Percentiles rank a stretch among this genome's conserved stretches.
phyloP scores from a whole-genome alignment of 2,329 filamentous ascomycete species.

The Scleromitrula shiraiana region DNA sequence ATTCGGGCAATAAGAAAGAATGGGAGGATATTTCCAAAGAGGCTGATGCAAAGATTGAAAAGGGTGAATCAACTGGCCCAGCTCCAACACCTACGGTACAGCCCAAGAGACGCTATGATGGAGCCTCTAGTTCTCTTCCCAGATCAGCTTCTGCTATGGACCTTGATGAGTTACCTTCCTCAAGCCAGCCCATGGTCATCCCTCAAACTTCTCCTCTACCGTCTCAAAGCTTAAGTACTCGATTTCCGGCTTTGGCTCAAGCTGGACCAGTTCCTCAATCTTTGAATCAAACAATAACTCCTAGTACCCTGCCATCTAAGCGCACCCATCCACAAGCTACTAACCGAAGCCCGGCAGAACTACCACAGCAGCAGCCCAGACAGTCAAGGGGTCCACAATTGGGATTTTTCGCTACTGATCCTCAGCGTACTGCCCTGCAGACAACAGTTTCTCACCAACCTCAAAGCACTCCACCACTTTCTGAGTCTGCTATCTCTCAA shows the following conservation, averaged over 20 bases:
- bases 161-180: constrained; percentile 34
- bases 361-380: constrained; percentile 15
- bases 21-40: constrained; percentile 53
- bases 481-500: constrained; percentile 13
- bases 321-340: constrained; percentile 22
- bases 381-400: constrained; percentile 22
- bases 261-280: constrained; percentile 26
- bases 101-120: constrained; percentile 45
- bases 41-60: constrained; percentile 46
- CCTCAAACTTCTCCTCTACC: constrained; percentile 25
- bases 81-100: constrained; percentile 49
- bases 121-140: constrained; percentile 32
- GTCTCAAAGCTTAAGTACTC: constrained; percentile 16
- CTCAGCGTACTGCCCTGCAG: constrained; percentile 21
- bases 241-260: constrained; percentile 29
- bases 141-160: constrained; percentile 41
- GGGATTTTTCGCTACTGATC: constrained; percentile 23
- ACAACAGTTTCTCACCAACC: constrained; percentile 8
- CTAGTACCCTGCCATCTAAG: constrained; percentile 22
- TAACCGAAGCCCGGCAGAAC: constrained; percentile 18
- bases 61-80: constrained; percentile 52
- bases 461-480: constrained; percentile 8
- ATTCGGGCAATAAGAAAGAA: constrained; percentile 45
- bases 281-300: constrained; percentile 18
- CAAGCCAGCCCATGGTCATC: constrained; percentile 15